Evolutionary conservation across 805 yeast species (phyloP), one percentile per base, ranked within the genome.

Genomic region (Saccharomycopsis sp.): DNA sequence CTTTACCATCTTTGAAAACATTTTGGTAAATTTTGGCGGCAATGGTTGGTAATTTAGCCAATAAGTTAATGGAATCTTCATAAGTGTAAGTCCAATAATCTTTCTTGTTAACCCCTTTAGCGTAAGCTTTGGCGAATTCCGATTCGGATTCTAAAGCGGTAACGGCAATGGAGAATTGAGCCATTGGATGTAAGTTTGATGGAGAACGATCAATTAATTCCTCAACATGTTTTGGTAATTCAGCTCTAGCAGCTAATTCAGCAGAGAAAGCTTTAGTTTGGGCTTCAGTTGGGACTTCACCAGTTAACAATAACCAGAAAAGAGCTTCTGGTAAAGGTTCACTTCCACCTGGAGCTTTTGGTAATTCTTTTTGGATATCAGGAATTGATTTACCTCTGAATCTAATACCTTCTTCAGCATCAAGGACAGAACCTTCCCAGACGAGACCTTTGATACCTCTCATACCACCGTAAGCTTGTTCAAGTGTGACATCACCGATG

Each of bases 391-490:
- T 69, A 52, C 89, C 89, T 63, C 89, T 79, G 72, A 82, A 82
- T 60, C 87, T 74, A 57, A 82, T 83, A 62, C 94, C 94, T 62
- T 82, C 92, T 50, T 74, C 74, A 45, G 94, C 81, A 59, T 82
- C 94, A 54, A 82, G 65, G 25, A 81, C 89, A 37, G 89, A 80
- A 50, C 89, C 89, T 69, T 82, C 94, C 92, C 92, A 82, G 40
- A 82, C 87, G 48, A 83, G 67, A 52, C 85, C 84, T 63, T 79
- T 77, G 61, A 82, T 78, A 58, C 94, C 94, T 62, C 94, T 74
- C 88, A 79, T 79, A 68, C 94, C 94, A 66, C 94, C 94, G 64
- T 81, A 83, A 31, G 87, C 88, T 66, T 81, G 89, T 60, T 77
- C 85, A 47, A 82, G 66, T 43, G 69, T 61, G 49, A 80, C 80